Percentiles rank a stretch among this genome's conserved stretches.
These are phyloP conservation scores for Trametes cubensis DNA, from an alignment of 768 basidiomycete species.

Conservation along the genomic window DNA sequence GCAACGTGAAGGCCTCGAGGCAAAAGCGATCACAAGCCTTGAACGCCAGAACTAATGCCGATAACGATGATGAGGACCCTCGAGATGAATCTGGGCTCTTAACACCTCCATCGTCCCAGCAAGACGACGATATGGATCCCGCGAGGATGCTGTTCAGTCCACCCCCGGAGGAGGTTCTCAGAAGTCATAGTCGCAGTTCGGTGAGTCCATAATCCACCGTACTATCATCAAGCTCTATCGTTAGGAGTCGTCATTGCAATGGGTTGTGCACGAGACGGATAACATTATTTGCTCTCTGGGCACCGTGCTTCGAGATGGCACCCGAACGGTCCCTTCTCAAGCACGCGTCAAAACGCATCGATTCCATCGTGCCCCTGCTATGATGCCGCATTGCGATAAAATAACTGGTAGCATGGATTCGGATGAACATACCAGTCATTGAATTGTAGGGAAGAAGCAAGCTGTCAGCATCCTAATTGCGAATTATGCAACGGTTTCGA, in stretches of 20 bases:
- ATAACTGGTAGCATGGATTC: no score
- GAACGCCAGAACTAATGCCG: conserved; percentile 13
- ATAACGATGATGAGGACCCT: conserved; percentile 13
- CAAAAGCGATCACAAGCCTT: conserved; percentile 22
- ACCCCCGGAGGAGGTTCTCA: conserved; percentile 60
- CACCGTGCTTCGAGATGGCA: no score
- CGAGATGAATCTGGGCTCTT: conserved; percentile 28
- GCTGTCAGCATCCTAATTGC: no score
- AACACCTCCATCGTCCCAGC: conserved; percentile 33
- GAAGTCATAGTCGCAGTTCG: conserved; percentile 23
- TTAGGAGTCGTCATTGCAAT: neutral
- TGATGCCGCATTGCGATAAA: no score
- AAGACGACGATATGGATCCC: conserved; percentile 25
- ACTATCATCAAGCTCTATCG: neutral
- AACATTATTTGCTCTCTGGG: no score
- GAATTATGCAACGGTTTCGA: no score
- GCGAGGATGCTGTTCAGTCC: conserved; percentile 53
- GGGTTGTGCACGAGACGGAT: neutral
- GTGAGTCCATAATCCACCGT: conserved; percentile 23
- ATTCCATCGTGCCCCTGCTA: no score
- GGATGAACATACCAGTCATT: no score
- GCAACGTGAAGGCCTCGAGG: conserved; percentile 28
- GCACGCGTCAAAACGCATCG: no score
- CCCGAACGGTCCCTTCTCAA: no score
- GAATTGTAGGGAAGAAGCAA: no score